Evolutionary conservation across 768 basidiomycete genomes (phyloP), one percentile per base, ranked within the genome.

Genomic region (Mycena venus): DNA sequence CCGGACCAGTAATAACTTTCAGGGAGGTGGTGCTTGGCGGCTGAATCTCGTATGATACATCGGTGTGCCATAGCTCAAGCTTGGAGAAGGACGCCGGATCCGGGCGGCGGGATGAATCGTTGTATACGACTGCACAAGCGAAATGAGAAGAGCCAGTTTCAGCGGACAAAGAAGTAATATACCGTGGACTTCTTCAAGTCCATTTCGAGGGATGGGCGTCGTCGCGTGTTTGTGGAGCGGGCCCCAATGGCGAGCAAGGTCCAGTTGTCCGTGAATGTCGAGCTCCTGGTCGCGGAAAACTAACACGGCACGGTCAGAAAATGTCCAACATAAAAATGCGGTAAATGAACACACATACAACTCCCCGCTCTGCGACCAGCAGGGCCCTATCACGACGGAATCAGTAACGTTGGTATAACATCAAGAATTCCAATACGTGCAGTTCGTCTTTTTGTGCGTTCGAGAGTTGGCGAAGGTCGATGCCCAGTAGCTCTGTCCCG

Each of bases 141-240:
- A 32, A n/a, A 72, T 60, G 53, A 42, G 51, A 62, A 68, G 25
- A 68, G 34, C 34, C n/a, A 25, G 36, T 7, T 42, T 42, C 62
- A 68, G 75, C 64, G 75, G 65, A 65, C 29, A 68, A 62, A 19
- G 31, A 32, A 23, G n/a, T 23, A 36, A 42, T 19, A 56, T 73
- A 92, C 94, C 87, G 77, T 95, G 94, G 6, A 94, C 93, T 84
- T 94, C 92, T 78, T 94, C 92, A 4, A 95, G 86, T 19, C 94
- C 95, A 21, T 87, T 90, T 78, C 90, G 89, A 2, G 95, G 93
- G 59, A 96, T 87, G 0, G 93, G 93, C 12, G 94, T 95, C 3
- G 94, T 95, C 4, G 95, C 93, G 79, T 97, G 95, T 80, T 92
- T 94, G 82, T 96, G 95, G 56, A 95, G 88, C 58, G 90, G 93